phyloP scores from a whole-genome alignment of 2,329 filamentous ascomycete species.

The Elsinoe ampelina region DNA sequence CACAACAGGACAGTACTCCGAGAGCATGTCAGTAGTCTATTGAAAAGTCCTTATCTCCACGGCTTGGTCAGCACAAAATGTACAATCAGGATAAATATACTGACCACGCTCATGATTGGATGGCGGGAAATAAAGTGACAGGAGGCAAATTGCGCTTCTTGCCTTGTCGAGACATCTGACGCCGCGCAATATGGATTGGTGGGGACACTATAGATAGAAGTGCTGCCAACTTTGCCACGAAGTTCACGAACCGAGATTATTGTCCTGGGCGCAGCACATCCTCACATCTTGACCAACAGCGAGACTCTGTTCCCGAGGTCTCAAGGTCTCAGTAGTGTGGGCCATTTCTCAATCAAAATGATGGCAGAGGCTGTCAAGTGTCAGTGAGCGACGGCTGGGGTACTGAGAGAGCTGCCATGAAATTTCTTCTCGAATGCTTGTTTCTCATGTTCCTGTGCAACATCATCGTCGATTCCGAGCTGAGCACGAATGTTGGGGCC shows the following conservation, averaged over 20 bases:
- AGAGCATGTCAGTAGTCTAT: no score
- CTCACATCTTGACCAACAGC: background rate
- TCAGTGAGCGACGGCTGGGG: background rate
- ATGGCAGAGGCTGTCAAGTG: background rate
- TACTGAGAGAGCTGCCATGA: background rate
- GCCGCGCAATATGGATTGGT: constrained; percentile 1
- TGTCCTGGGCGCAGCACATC: constrained; percentile 5
- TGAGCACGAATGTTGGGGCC: constrained; percentile 6
- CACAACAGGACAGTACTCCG: no score
- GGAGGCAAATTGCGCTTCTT: constrained; percentile 11
- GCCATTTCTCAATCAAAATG: background rate
- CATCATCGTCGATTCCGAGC: constrained; percentile 1
- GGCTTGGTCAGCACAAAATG: background rate
- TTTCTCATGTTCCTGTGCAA: background rate
- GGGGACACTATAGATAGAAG: constrained; percentile 12
- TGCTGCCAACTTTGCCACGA: background rate
- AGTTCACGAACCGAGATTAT: constrained; percentile 10
- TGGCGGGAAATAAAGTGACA: constrained; percentile 3
- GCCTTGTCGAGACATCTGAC: background rate
- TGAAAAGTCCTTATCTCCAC: background rate
- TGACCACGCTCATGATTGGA: background rate
- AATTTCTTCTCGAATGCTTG: constrained; percentile 10
- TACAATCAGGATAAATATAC: background rate
- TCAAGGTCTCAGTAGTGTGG: background rate
- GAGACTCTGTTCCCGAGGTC: background rate